phyloP scores from a whole-genome alignment of 164 flowering plant species.

The Buxus sempervirens region DNA sequence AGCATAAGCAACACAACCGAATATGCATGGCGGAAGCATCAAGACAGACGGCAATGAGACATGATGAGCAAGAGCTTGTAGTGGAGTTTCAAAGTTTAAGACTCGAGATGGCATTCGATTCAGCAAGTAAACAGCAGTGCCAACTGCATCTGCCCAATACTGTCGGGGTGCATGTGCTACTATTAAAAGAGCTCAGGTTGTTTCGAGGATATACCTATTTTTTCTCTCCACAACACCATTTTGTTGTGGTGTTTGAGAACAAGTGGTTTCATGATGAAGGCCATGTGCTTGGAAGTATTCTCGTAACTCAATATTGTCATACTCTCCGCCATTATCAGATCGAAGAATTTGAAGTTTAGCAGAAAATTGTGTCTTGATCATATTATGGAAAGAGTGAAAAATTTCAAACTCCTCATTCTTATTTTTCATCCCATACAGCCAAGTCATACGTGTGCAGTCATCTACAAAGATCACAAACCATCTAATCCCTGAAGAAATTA shows the following conservation, averaged over 20 bases:
- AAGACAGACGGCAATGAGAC: background rate
- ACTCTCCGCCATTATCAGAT: background rate
- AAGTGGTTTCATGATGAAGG: background rate
- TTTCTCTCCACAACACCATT: background rate
- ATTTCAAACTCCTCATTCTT: background rate
- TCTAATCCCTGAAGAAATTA: background rate
- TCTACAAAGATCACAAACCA: constrained; percentile 1
- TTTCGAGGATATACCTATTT: background rate
- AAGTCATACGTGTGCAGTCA: background rate
- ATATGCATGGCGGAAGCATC: background rate
- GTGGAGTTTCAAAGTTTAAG: constrained; percentile 3
- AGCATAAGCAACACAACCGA: constrained; percentile 7
- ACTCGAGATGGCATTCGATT: background rate
- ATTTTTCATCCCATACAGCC: background rate
- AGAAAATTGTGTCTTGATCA: background rate
- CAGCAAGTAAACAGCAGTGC: background rate
- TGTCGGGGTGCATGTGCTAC: background rate
- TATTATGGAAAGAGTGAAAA: background rate
- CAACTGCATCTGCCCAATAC: background rate
- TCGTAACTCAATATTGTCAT: background rate
- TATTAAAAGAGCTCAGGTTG: background rate
- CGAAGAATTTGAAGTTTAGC: background rate
- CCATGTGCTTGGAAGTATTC: background rate
- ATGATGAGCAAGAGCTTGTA: background rate
- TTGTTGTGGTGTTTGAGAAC: background rate